Evolutionary conservation across 2,329 filamentous ascomycete species (phyloP).

Genomic region (Trichoderma pleuroti): DNA sequence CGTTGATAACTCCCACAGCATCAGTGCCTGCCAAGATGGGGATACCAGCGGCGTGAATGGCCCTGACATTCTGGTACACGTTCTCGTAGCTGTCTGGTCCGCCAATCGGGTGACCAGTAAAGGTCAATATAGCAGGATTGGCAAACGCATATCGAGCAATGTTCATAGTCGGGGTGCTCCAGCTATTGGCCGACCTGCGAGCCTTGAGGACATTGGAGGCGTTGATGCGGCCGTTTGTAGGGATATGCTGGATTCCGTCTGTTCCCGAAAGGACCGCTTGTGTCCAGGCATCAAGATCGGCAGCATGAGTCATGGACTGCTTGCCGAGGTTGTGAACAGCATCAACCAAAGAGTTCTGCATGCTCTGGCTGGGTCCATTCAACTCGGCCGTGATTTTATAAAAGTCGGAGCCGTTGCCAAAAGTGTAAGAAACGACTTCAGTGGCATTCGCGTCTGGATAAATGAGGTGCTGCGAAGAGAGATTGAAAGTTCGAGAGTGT

Average conservation of each 20-base stretch:
- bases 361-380: conserved; percentile 1
- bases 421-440: not conserved
- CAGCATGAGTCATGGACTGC: conserved; percentile 6
- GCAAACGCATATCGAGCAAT: conserved; percentile 8
- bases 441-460: not conserved
- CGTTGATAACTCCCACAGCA: not conserved
- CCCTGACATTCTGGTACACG: not conserved
- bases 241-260: not conserved
- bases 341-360: conserved; percentile 2
- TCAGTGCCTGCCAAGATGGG: conserved; percentile 12
- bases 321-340: conserved; percentile 8
- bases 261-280: not conserved
- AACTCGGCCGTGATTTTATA: conserved; percentile 8
- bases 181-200: not conserved
- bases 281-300: not conserved
- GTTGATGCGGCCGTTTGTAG: conserved; percentile 1
- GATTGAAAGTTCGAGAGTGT: conserved; percentile 8
- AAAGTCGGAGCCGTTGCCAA: conserved; percentile 12
- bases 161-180: conserved; percentile 12
- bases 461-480: not conserved
- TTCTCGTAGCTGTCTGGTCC: conserved; percentile 3
- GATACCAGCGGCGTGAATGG: not conserved
- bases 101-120: not conserved
- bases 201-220: not conserved
- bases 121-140: not conserved